Evolutionary conservation across 495 filamentous ascomycete genomes (phyloP).

Genomic region (Penicillium canescens): DNA sequence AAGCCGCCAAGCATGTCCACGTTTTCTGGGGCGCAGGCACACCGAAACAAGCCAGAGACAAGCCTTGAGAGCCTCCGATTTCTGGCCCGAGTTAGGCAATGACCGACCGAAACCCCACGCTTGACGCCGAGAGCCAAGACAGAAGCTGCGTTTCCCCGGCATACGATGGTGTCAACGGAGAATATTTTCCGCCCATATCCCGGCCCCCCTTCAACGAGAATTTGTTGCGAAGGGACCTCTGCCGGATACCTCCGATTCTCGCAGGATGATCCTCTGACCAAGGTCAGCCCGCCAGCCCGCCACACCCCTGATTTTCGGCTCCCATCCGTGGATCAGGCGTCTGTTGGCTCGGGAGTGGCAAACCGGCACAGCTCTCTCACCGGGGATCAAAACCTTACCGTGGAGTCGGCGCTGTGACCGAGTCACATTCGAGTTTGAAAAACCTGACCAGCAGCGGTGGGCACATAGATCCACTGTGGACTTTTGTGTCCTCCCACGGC

Average conservation of each 20-base stretch:
- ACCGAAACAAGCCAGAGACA: too few relatives aligned
- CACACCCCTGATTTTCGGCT: background rate
- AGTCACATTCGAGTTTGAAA: constrained; percentile 4
- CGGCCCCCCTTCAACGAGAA: too few relatives aligned
- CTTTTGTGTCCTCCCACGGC: background rate
- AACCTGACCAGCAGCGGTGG: background rate
- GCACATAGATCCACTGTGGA: background rate
- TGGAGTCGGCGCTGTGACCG: constrained; percentile 6
- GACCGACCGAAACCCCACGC: too few relatives aligned
- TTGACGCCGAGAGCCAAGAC: too few relatives aligned
- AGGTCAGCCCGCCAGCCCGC: background rate
- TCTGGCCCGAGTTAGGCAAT: too few relatives aligned
- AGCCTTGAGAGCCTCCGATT: too few relatives aligned
- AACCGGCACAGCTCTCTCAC: background rate
- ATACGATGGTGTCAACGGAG: too few relatives aligned
- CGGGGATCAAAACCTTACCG: constrained; percentile 1
- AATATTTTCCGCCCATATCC: too few relatives aligned
- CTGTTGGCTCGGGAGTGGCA: constrained; percentile 6
- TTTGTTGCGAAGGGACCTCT: background rate
- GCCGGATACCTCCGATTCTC: background rate
- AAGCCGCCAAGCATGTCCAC: too few relatives aligned
- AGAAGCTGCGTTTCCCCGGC: too few relatives aligned
- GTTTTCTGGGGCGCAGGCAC: too few relatives aligned
- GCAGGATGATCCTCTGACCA: background rate
- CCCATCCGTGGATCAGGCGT: background rate